Evolutionary conservation across 2,329 filamentous ascomycete species (phyloP), one percentile per base, ranked within the genome.

Genomic region (Periconia sp.): DNA sequence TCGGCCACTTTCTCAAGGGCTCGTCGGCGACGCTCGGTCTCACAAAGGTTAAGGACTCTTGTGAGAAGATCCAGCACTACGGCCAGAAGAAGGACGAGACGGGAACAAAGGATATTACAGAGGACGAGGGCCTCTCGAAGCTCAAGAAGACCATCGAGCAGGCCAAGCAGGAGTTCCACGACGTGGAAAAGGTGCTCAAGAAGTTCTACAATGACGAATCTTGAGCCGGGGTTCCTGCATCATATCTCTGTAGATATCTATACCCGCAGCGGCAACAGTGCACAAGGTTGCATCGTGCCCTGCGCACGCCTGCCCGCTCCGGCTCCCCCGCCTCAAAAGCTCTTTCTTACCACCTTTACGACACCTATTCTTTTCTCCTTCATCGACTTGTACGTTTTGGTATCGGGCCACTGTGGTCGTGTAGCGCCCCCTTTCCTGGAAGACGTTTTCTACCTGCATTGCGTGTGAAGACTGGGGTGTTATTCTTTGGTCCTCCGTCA

Each of bases 1-100:
- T 96, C 22, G 94, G 94, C 29, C 94, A 99, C 74, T 99, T 96
- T 75, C 80, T 99, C 57, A 99, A 99, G 75, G 94, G 94, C 47
- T 97, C 92, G 5, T 96, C 92, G 7, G 92, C 94, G 26, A 96
- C 94, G 4, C 81, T 99, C 40, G 94, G 94, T 32, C 82, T 97
- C 41, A 86, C 82, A 61, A 95, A 95, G 71, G 87, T 99, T 61
- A 89, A 90, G 69, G 91, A 96, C 64, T 87, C 84, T 50, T 99
- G 94, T 75, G 92, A 97, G 74, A 91, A 95, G 78, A 96, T 99
- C 62, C 92, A 99, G 72, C 87, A 95, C 65, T 95, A 86, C 68
- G 92, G 92, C 56, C 87, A 88, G 62, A 79, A 82, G 61, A 89
- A 92, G 72, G 91, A 92, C 57, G 82, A 89, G 47, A 86, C 88